Percentiles rank a stretch among this genome's conserved stretches.
Conservation (phyloP, 306 rosid genomes). For the Neltuma alba region DNA sequence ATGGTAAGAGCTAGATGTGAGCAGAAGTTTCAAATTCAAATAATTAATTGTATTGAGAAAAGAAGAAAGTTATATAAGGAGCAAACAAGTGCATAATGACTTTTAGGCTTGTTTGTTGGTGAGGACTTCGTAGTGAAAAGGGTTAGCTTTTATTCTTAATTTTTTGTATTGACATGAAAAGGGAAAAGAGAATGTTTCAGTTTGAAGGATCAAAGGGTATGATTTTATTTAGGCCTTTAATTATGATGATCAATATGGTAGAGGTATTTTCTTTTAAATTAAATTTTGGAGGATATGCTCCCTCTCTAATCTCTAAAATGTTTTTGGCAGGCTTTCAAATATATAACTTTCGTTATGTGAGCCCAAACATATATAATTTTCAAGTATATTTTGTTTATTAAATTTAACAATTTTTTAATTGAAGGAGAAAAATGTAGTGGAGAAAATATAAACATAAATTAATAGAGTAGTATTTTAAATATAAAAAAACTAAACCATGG, state of each 20-base stretch:
- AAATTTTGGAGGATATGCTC: background rate
- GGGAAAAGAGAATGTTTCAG: background rate
- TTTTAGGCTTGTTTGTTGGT: background rate
- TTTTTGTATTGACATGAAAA: background rate
- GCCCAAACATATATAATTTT: background rate
- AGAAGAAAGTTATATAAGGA: background rate
- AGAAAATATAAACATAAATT: background rate
- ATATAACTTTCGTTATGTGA: background rate
- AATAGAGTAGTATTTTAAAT: background rate
- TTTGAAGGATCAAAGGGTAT: background rate
- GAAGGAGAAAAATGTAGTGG: background rate
- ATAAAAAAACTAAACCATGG: background rate
- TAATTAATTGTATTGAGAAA: background rate
- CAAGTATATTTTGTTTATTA: background rate
- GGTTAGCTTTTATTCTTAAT: background rate
- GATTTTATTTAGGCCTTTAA: background rate
- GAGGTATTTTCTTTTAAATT: background rate
- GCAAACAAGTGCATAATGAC: background rate
- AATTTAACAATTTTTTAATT: too few relatives aligned
- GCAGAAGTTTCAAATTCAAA: background rate
- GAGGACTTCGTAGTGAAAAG: background rate
- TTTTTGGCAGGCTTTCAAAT: background rate
- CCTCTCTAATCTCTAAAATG: background rate
- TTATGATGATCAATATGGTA: background rate
- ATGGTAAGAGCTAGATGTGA: background rate